Evolutionary conservation across 192 early-diverging fungal species (phyloP).

Genomic region (Umbelopsis ramanniana): DNA sequence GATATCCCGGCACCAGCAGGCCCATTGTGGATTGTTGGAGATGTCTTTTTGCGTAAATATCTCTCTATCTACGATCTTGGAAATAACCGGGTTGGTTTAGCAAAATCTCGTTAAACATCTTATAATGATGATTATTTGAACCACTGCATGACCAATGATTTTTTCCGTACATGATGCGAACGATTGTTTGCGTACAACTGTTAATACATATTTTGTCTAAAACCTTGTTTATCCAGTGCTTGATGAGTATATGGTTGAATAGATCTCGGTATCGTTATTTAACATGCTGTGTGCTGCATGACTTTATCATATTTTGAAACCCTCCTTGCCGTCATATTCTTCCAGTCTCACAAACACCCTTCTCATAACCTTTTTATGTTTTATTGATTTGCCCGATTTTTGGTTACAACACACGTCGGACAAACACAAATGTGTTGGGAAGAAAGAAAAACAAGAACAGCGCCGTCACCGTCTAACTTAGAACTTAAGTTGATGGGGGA

Average conservation of each 20-base stretch:
- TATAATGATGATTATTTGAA: too few relatives aligned
- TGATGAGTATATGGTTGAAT: too few relatives aligned
- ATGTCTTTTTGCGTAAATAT: conserved; percentile 83
- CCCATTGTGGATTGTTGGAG: conserved; percentile 87
- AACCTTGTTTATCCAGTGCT: too few relatives aligned
- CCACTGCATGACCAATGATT: too few relatives aligned
- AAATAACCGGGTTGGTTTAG: conserved; percentile 75
- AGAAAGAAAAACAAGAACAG: conserved; percentile 20
- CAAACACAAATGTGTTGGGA: conserved; percentile 5
- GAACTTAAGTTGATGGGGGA: conserved; percentile 95
- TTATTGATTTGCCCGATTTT: conserved; percentile 5
- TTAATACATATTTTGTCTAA: too few relatives aligned
- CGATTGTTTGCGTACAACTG: too few relatives aligned
- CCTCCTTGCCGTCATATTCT: too few relatives aligned
- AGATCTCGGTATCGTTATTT: too few relatives aligned
- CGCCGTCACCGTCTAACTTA: conserved; percentile 55
- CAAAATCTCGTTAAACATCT: conserved; percentile 18
- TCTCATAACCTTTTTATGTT: neutral
- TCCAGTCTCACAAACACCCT: neutral
- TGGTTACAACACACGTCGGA: conserved; percentile 7
- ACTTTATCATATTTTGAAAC: too few relatives aligned
- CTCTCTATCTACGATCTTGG: conserved; percentile 76
- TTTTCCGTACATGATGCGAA: too few relatives aligned
- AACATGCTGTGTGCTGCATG: too few relatives aligned
- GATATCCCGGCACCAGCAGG: conserved; percentile 80